Conservation (phyloP, 805 yeast species). For the Blastobotrys peoriensis region DNA sequence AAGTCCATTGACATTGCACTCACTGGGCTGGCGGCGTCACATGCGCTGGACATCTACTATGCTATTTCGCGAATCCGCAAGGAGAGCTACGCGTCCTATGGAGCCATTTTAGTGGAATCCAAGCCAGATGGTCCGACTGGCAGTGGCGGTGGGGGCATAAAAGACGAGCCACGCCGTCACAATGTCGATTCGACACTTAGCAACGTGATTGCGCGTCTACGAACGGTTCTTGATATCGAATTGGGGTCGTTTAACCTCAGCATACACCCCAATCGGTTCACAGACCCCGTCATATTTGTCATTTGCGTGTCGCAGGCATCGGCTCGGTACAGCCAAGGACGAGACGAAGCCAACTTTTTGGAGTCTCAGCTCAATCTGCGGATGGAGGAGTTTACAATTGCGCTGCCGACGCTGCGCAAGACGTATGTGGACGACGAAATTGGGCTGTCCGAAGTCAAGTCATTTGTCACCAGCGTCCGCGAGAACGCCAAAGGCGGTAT, state of each 20-base stretch:
- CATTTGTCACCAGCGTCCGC: conserved; percentile 49
- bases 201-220: conserved; percentile 32
- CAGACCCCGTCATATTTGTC: conserved; percentile 70
- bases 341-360: conserved; percentile 26
- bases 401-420: conserved; percentile 55
- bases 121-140: not conserved
- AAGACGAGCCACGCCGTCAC: not conserved
- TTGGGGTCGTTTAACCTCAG: conserved; percentile 52
- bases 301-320: conserved; percentile 25
- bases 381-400: conserved; percentile 57
- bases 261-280: conserved; percentile 75
- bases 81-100: conserved; percentile 66
- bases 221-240: conserved; percentile 61
- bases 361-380: conserved; percentile 55
- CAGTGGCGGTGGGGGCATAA: not conserved
- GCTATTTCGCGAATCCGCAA: conserved; percentile 65
- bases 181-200: conserved; percentile 11
- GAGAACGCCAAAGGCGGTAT: conserved; percentile 67
- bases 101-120: conserved; percentile 66
- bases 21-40: conserved; percentile 83
- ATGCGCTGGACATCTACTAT: conserved; percentile 68
- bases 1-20: conserved; percentile 54
- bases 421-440: conserved; percentile 47
- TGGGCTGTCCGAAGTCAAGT: conserved; percentile 41
- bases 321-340: conserved; percentile 26